Evolutionary conservation across 1,284 basidiomycete species (phyloP).

Genomic region (Microbotryomycetes sp.): DNA sequence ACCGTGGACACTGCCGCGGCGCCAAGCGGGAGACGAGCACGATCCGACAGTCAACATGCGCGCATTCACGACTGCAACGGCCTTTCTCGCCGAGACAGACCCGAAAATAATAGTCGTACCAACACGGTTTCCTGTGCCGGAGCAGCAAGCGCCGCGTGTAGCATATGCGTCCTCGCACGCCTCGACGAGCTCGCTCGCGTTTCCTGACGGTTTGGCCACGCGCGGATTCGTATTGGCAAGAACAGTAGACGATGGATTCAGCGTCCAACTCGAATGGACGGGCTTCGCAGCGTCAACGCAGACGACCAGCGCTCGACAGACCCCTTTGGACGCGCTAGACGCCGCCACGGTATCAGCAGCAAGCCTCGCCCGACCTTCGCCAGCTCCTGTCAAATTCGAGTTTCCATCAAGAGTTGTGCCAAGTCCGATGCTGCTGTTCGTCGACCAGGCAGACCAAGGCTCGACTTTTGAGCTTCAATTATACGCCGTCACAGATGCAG

Average conservation of each 20-base stretch:
- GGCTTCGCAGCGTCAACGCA: too few species aligned
- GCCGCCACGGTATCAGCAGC: too few species aligned
- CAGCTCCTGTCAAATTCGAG: not conserved
- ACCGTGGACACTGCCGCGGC: not conserved
- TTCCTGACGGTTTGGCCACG: not conserved
- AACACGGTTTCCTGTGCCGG: not conserved
- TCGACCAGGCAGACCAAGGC: not conserved
- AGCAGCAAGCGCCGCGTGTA: not conserved
- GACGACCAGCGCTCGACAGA: too few species aligned
- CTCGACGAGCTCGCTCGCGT: not conserved
- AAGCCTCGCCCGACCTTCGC: not conserved
- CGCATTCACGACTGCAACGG: not conserved
- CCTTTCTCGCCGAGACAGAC: not conserved
- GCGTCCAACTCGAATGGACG: not conserved
- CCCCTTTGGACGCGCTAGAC: too few species aligned
- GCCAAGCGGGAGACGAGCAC: not conserved
- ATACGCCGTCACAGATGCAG: constrained; percentile 58
- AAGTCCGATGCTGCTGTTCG: not conserved
- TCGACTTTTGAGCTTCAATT: constrained; percentile 50
- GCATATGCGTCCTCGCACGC: too few species aligned
- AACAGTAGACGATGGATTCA: not conserved
- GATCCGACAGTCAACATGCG: not conserved
- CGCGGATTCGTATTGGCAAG: not conserved
- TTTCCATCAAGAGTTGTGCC: not conserved
- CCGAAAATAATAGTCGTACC: not conserved